Conservation (phyloP, 108 stramenopile genomes). For the Skeletonema potamos region DNA sequence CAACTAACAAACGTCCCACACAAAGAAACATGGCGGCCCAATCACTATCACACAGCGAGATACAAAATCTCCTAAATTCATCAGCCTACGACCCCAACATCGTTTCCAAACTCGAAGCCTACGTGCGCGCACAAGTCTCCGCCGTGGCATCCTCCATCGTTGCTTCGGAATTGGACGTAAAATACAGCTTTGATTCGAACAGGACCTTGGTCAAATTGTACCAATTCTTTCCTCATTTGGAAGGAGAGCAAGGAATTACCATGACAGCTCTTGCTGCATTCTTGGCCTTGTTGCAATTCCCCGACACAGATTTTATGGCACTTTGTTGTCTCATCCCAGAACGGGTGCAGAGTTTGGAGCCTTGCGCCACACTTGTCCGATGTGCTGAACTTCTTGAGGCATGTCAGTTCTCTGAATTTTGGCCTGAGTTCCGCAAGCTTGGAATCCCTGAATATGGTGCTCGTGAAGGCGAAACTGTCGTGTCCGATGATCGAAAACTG, state of each 20-base stretch:
- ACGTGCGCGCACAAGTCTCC: conserved; percentile 73
- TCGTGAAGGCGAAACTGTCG: conserved; percentile 43
- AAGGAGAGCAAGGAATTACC: conserved; percentile 25
- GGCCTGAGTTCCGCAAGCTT: conserved; percentile 57
- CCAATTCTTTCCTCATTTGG: conserved; percentile 69
- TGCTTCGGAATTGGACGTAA: conserved; percentile 32
- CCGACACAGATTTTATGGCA: conserved; percentile 71
- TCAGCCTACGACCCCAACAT: conserved; percentile 59
- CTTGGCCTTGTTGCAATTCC: conserved; percentile 69
- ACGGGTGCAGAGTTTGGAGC: conserved; percentile 54
- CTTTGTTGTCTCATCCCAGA: conserved; percentile 74
- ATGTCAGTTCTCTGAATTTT: conserved; percentile 80
- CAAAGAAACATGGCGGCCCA: neutral
- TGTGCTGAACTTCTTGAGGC: conserved; percentile 66
- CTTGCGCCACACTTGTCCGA: conserved; percentile 61
- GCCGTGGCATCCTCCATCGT: conserved; percentile 52
- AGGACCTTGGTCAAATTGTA: conserved; percentile 77
- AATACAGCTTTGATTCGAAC: conserved; percentile 80
- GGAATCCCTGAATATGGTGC: conserved; percentile 49
- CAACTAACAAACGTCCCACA: neutral
- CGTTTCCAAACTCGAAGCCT: conserved; percentile 63
- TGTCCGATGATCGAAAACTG: conserved; percentile 42
- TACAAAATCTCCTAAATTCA: conserved; percentile 39
- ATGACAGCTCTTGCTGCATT: conserved; percentile 49
- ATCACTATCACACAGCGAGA: conserved; percentile 29